Evolutionary conservation across 2,329 filamentous ascomycete species (phyloP).

Genomic region (Mariannaea sp.): DNA sequence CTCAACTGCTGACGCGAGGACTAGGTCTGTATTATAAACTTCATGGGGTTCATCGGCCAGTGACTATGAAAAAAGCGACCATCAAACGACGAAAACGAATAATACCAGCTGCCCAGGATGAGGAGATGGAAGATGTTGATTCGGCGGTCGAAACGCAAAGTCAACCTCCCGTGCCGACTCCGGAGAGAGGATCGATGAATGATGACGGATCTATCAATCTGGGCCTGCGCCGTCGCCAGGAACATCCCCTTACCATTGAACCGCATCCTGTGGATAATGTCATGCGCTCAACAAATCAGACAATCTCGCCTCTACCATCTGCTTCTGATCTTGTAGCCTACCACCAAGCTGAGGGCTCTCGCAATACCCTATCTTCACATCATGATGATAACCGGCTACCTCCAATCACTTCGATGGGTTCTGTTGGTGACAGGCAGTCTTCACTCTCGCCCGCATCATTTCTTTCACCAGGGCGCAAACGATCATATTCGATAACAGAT

Average conservation of each 20-base stretch:
- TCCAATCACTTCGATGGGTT: conserved; percentile 55
- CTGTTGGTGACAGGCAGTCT: conserved; percentile 55
- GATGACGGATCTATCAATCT: conserved; percentile 69
- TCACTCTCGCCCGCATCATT: conserved; percentile 66
- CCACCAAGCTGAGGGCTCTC: conserved; percentile 51
- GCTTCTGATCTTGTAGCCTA: conserved; percentile 56
- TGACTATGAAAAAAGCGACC: conserved; percentile 98
- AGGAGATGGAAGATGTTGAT: conserved; percentile 55
- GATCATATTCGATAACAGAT: conserved; percentile 68
- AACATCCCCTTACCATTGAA: conserved; percentile 52
- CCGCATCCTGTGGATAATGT: conserved; percentile 52
- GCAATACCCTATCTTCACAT: conserved; percentile 47
- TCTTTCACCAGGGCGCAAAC: conserved; percentile 64
- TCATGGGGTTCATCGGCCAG: conserved; percentile 88
- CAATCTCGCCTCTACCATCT: conserved; percentile 49
- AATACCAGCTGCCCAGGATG: conserved; percentile 72
- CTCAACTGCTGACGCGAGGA: conserved; percentile 20
- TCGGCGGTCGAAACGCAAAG: conserved; percentile 45
- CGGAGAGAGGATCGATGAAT: conserved; percentile 62
- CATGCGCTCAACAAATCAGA: conserved; percentile 50
- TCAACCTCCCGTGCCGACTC: conserved; percentile 43
- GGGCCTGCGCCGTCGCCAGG: conserved; percentile 56
- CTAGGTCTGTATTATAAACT: conserved; percentile 94
- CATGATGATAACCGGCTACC: conserved; percentile 64
- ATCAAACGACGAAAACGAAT: conserved; percentile 96